Evolutionary conservation across 805 yeast species (phyloP).

Genomic region (Ogataea glucozyma): DNA sequence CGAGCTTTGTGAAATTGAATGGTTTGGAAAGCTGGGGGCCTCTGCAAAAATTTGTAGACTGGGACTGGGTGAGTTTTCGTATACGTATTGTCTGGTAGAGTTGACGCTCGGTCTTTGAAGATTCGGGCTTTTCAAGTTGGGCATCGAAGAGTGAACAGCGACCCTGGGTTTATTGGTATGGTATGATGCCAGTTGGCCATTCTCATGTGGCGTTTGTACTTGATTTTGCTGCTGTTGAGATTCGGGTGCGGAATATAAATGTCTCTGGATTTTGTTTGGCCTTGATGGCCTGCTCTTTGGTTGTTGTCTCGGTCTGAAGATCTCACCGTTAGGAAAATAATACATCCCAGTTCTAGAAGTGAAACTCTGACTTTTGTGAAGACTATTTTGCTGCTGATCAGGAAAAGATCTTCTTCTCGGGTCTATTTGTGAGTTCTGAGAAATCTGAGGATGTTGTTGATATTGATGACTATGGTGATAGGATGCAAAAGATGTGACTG

Average conservation of each 20-base stretch:
- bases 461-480: no score
- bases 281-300: conserved; percentile 41
- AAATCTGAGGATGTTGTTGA: conserved; percentile 3
- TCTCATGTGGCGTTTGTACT: neutral
- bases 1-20: conserved; percentile 18
- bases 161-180: neutral
- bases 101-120: conserved; percentile 2
- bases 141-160: conserved; percentile 16
- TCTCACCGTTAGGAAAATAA: conserved; percentile 56
- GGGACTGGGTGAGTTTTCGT: no score
- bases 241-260: conserved; percentile 1
- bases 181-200: neutral
- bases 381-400: neutral
- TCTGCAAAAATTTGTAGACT: no score
- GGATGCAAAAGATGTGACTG: conserved; percentile 18
- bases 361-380: conserved; percentile 3
- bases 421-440: neutral
- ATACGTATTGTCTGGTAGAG: neutral
- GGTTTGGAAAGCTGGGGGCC: no score
- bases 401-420: neutral
- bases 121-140: conserved; percentile 9
- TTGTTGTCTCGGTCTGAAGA: conserved; percentile 47
- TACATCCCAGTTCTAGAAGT: conserved; percentile 18
- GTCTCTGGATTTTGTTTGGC: conserved; percentile 33
- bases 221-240: neutral